Evolutionary conservation across 2,329 filamentous ascomycete genomes (phyloP).

Genomic region (Sporothrix schenckii): DNA sequence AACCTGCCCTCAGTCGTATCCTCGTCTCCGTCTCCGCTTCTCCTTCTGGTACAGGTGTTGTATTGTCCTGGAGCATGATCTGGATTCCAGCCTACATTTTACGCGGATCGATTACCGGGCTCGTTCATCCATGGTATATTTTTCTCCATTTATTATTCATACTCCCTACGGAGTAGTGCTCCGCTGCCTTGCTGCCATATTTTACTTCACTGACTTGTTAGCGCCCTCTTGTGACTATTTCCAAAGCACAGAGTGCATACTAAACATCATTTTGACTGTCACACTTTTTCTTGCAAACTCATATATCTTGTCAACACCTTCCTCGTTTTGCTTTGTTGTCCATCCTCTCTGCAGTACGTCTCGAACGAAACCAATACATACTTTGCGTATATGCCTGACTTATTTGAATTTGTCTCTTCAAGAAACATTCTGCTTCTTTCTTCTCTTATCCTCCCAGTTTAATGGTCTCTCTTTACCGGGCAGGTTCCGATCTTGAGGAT

Average conservation of each 20-base stretch:
- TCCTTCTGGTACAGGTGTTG: constrained; percentile 11
- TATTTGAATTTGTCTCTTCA: background rate
- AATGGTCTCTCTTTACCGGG: background rate
- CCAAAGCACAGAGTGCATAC: background rate
- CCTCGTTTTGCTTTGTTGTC: background rate
- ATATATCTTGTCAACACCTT: constrained; percentile 9
- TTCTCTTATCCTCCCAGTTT: background rate
- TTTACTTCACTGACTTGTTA: constrained; percentile 10
- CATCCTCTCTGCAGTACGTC: background rate
- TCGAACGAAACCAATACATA: background rate
- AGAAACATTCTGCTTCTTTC: background rate
- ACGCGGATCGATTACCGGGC: constrained; percentile 19
- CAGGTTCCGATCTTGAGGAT: background rate
- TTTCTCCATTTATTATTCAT: background rate
- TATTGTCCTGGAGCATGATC: background rate
- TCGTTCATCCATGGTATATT: background rate
- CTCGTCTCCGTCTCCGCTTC: background rate
- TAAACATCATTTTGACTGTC: constrained; percentile 20
- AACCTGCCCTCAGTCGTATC: background rate
- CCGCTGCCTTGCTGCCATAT: background rate
- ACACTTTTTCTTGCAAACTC: constrained; percentile 1
- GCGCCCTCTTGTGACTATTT: constrained; percentile 14
- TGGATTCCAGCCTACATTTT: constrained; percentile 18
- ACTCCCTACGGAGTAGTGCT: constrained; percentile 7
- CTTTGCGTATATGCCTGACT: background rate